Conservation (phyloP, 1,284 basidiomycete species). For the Melampsora americana region DNA sequence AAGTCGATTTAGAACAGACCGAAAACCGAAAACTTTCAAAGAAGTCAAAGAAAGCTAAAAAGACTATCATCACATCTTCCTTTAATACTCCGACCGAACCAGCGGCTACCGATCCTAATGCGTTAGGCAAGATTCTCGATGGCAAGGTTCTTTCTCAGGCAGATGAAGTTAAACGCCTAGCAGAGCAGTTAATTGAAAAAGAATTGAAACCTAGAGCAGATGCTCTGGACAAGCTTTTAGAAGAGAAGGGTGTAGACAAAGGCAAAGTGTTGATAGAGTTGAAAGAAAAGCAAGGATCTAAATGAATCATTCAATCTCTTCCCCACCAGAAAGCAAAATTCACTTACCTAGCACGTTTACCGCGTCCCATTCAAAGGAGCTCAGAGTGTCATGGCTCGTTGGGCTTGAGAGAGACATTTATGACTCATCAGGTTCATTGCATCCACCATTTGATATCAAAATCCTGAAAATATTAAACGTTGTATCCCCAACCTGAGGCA, state of each 20-base stretch:
- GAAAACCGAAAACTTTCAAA: constrained; percentile 13
- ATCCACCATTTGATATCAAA: no score
- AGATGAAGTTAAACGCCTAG: constrained; percentile 15
- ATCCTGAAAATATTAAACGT: no score
- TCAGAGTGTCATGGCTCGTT: no score
- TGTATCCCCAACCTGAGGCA: no score
- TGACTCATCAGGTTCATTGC: no score
- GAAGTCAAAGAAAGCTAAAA: neutral
- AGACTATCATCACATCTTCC: neutral
- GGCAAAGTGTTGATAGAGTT: neutral
- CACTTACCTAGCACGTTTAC: no score
- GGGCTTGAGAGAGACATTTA: no score
- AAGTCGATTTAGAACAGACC: constrained; percentile 18
- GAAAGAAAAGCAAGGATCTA: neutral
- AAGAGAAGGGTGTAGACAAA: neutral
- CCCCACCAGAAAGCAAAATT: no score
- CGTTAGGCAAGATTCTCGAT: neutral
- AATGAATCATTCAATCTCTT: no score
- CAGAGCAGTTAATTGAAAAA: constrained; percentile 22
- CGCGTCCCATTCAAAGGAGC: no score
- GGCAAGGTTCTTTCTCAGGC: constrained; percentile 9
- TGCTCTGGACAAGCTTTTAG: constrained; percentile 4
- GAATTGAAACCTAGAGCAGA: constrained; percentile 33
- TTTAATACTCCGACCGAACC: neutral
- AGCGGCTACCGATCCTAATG: neutral